phyloP scores from a whole-genome alignment of 768 basidiomycete genomes.

The Wakefieldia striispora region DNA sequence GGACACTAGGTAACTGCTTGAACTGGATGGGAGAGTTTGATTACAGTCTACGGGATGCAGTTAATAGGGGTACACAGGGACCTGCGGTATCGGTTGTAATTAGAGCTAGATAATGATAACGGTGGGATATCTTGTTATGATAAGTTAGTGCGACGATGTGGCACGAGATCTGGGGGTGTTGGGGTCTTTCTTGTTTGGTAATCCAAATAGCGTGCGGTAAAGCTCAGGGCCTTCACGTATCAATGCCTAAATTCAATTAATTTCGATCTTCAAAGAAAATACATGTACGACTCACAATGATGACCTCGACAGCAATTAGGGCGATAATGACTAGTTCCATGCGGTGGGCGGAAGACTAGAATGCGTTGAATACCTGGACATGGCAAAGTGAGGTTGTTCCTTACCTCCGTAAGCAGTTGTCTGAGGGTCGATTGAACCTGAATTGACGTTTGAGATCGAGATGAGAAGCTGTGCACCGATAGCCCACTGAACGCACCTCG shows the following conservation, averaged over 20 bases:
- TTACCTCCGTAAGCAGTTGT: conserved; percentile 81
- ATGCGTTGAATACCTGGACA: neutral
- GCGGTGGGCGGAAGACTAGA: conserved; percentile 81
- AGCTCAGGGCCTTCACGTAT: conserved; percentile 79
- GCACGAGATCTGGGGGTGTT: neutral
- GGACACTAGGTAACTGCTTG: neutral
- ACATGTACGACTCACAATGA: conserved; percentile 58
- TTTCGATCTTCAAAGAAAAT: neutral
- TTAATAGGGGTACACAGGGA: neutral
- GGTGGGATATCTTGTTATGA: conserved; percentile 1
- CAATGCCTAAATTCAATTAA: conserved; percentile 47
- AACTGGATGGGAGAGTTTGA: neutral
- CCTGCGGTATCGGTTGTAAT: conserved; percentile 5
- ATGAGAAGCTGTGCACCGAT: neutral
- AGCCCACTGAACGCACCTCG: conserved; percentile 42
- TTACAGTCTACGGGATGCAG: neutral
- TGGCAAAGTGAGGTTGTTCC: neutral
- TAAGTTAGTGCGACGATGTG: neutral
- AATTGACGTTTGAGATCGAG: neutral
- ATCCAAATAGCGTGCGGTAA: conserved; percentile 49
- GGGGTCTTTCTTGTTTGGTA: conserved; percentile 10
- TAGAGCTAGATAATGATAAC: conserved; percentile 1
- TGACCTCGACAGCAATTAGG: conserved; percentile 93
- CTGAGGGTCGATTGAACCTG: conserved; percentile 85
- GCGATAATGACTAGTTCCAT: conserved; percentile 96